Conservation (phyloP, 2,329 filamentous ascomycete species). For the Colletotrichum viniferum region DNA sequence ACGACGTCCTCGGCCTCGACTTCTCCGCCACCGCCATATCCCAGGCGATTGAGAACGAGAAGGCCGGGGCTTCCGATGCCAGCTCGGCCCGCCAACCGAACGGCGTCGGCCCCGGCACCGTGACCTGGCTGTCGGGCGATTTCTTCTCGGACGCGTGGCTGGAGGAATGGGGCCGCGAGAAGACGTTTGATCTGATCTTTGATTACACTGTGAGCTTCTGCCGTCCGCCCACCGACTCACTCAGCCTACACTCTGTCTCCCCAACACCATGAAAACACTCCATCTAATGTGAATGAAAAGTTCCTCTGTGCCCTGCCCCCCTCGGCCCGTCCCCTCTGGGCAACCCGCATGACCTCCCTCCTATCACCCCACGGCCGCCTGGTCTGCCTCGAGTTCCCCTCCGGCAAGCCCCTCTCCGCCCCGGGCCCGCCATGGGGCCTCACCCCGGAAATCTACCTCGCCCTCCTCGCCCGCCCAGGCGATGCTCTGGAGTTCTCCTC, state of each 20-base stretch:
- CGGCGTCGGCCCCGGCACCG: constrained; percentile 48
- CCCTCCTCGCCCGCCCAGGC: constrained; percentile 73
- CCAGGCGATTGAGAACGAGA: constrained; percentile 49
- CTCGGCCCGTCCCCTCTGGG: constrained; percentile 56
- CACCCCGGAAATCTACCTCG: constrained; percentile 71
- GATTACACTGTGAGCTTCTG: constrained; percentile 61
- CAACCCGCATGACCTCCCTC: constrained; percentile 54
- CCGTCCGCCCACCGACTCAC: not conserved
- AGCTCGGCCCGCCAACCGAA: constrained; percentile 44
- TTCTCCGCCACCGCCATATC: constrained; percentile 54
- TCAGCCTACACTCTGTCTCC: not conserved
- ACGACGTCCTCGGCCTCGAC: constrained; percentile 79
- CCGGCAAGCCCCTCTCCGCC: constrained; percentile 67
- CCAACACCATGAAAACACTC: not conserved
- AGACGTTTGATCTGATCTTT: constrained; percentile 68
- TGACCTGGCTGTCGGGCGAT: constrained; percentile 65
- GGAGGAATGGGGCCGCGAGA: constrained; percentile 40
- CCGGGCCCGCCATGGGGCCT: constrained; percentile 77
- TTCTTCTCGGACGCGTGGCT: constrained; percentile 70
- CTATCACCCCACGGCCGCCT: constrained; percentile 54
- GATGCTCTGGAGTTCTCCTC: constrained; percentile 64
- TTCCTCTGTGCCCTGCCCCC: constrained; percentile 68
- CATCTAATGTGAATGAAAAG: constrained; percentile 35
- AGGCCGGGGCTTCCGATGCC: constrained; percentile 42
- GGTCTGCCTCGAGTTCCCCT: constrained; percentile 78